phyloP scores from a whole-genome alignment of 495 filamentous ascomycete genomes.

The Podospora anserina region DNA sequence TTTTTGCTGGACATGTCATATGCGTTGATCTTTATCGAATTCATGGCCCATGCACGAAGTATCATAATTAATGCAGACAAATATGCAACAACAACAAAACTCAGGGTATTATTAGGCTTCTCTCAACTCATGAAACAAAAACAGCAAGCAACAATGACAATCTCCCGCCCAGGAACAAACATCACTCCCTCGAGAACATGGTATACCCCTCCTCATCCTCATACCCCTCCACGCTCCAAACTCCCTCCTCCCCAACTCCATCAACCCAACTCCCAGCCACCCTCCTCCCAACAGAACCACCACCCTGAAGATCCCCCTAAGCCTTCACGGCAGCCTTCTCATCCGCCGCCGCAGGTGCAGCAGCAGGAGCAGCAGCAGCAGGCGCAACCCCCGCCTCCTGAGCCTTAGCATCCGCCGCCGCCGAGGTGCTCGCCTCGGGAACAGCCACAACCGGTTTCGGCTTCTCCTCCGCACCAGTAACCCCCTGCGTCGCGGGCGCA shows the following conservation, averaged over 20 bases:
- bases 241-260: background rate
- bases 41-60: too few species aligned
- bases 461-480: slow-evolving; percentile 17
- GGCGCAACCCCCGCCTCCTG: slow-evolving; percentile 35
- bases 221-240: background rate
- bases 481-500: background rate
- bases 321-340: slow-evolving; percentile 22
- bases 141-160: background rate
- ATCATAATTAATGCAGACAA: background rate
- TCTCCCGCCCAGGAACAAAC: background rate
- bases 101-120: background rate
- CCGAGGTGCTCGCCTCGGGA: slow-evolving; percentile 6
- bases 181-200: background rate
- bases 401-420: slow-evolving; percentile 25
- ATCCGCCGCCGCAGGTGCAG: slow-evolving; percentile 16
- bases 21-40: too few species aligned
- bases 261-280: background rate
- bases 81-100: background rate
- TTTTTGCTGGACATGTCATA: too few species aligned
- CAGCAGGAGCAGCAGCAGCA: slow-evolving; percentile 5
- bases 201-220: background rate
- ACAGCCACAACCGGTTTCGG: slow-evolving; percentile 18
- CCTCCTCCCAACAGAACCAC: background rate
- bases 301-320: background rate
- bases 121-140: background rate